Evolutionary conservation across 2,329 filamentous ascomycete genomes (phyloP), one percentile per base, ranked within the genome.

Genomic region (Colletotrichum musicola): DNA sequence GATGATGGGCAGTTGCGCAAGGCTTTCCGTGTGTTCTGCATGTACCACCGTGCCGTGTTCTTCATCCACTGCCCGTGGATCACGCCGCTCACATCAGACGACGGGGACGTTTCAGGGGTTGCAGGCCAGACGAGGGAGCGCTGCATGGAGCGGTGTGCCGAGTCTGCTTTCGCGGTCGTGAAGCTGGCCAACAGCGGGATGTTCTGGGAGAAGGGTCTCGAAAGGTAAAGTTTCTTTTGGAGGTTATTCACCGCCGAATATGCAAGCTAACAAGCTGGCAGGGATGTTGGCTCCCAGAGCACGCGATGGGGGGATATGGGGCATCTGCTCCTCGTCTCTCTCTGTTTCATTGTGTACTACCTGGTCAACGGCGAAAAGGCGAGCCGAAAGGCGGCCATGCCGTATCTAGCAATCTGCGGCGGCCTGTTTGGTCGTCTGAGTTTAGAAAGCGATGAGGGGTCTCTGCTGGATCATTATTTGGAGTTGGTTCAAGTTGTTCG

Each of bases 321-420:
- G 4, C 61, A 68, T 10, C 55, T 68, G 16, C 49, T 68, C 4
- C n/a, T 68, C 4, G 61, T 68, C 6, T 68, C 65, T 2, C 61
- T 68, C n/a, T 68, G 65, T 16, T 68, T 60, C 16, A 68, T 68
- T 10, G 61, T 68, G 9, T 60, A 68, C 47, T 64, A 60, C 18
- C 61, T 68, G 6, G 44, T 60, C 6, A 64, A 55, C 14, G 61
- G 65, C 18, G 61, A 68, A 9, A 49, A 64, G 30, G n/a, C 27
- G 1, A 56, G 27, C 20, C 61, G 61, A 3, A 64, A 60, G 30
- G 42, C 49, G 9, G 61, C 61, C 10, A 64, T 68, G 65, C 49
- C 65, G 9, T 68, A 68, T 13, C 30, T 68, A 5, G 65, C 42
- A 14, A 64, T 68, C 14, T 68, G 65, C 13, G 65, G 65, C 1